A percentile compares a stretch with the other conserved stretches of the same genome.
These are phyloP conservation scores for Paraurostyla sp. DNA, from an alignment of 73 alveolate species.

Conservation along the genomic window DNA sequence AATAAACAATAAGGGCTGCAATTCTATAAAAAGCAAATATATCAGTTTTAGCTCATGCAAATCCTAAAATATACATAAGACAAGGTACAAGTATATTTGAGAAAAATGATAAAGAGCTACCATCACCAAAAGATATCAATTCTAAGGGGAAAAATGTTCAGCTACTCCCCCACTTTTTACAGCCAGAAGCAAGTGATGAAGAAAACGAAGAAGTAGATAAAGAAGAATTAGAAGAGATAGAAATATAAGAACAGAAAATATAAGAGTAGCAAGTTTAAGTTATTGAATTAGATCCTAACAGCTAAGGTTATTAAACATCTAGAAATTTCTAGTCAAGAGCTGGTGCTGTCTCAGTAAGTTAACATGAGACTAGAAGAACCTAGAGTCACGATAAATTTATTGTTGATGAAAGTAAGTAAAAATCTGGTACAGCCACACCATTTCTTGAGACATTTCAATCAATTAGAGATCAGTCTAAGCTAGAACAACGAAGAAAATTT, in stretches of 20 bases:
- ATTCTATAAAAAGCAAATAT: no score
- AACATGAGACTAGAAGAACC: no score
- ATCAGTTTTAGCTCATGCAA: no score
- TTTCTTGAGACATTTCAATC: no score
- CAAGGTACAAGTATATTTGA: slow-evolving; percentile 43
- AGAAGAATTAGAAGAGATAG: background rate
- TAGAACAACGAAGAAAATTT: background rate
- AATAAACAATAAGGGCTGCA: no score
- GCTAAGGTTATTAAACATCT: no score
- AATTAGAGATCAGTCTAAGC: background rate
- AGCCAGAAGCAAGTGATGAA: background rate
- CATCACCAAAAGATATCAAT: slow-evolving; percentile 51
- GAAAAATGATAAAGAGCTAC: slow-evolving; percentile 40
- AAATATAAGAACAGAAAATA: background rate
- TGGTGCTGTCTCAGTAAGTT: no score
- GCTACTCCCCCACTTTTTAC: slow-evolving; percentile 13
- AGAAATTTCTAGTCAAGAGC: no score
- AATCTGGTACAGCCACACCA: no score
- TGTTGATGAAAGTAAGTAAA: no score
- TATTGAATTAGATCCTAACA: no score
- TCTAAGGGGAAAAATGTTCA: slow-evolving; percentile 41
- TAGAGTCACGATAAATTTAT: no score
- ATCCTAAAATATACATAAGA: slow-evolving; percentile 42
- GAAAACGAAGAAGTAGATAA: background rate
- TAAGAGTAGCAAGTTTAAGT: background rate